Evolutionary conservation across 192 early-diverging fungal species (phyloP).

Genomic region (Diversispora epigaea): DNA sequence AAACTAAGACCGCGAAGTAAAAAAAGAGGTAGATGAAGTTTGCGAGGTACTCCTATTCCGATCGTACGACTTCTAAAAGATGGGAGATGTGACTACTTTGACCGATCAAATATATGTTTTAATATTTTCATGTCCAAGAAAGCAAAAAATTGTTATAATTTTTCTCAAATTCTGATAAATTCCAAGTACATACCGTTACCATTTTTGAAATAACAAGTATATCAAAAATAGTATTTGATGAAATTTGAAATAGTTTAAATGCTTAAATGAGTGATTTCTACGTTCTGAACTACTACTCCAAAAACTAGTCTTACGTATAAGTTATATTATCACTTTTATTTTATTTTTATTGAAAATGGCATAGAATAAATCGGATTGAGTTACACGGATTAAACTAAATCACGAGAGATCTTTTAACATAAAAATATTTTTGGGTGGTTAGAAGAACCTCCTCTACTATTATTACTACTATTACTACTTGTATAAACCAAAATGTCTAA

Average conservation of each 20-base stretch:
- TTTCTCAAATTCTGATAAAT: neutral
- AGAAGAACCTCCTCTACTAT: neutral
- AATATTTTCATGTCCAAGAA: neutral
- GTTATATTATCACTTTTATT: too few species aligned
- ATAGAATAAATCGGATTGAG: too few species aligned
- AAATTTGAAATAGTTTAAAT: too few species aligned
- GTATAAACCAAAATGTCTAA: slow-evolving; percentile 22
- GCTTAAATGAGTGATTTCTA: too few species aligned
- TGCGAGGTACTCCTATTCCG: slow-evolving; percentile 32
- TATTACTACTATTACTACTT: neutral
- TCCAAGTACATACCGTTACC: neutral
- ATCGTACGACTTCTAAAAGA: slow-evolving; percentile 13
- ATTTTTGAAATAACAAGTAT: neutral
- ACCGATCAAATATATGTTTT: neutral
- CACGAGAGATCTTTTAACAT: neutral
- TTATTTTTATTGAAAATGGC: too few species aligned
- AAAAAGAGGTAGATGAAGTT: slow-evolving; percentile 37
- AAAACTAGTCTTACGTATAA: too few species aligned
- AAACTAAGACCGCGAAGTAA: slow-evolving; percentile 40
- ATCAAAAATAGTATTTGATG: too few species aligned
- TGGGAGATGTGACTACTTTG: slow-evolving; percentile 19
- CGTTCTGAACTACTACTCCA: too few species aligned
- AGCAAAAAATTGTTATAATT: too few species aligned
- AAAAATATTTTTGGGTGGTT: neutral
- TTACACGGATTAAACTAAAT: neutral